phyloP scores from a whole-genome alignment of 164 flowering plant genomes.

The Kingdonia uniflora region DNA sequence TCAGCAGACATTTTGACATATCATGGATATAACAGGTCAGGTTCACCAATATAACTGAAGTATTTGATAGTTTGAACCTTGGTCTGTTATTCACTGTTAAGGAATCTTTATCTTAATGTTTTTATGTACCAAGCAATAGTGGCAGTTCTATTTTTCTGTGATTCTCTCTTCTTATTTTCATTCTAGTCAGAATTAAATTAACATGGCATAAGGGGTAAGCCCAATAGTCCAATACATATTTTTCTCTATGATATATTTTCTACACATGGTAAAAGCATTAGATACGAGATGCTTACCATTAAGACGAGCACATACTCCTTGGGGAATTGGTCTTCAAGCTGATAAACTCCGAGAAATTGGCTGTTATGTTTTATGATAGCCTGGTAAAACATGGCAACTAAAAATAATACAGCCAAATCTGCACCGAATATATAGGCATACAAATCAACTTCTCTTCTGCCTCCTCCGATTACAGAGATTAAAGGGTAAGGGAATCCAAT shows the following conservation, averaged over 20 bases:
- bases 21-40: too few relatives aligned
- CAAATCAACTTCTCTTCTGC: slow-evolving; percentile 85
- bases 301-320: slow-evolving; percentile 77
- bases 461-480: slow-evolving; percentile 88
- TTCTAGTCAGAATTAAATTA: not conserved
- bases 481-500: slow-evolving; percentile 75
- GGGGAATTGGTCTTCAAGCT: slow-evolving; percentile 99
- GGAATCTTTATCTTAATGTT: too few relatives aligned
- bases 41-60: too few relatives aligned
- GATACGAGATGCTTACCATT: slow-evolving; percentile 41
- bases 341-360: slow-evolving; percentile 87
- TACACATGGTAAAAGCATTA: not conserved
- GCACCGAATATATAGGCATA: slow-evolving; percentile 98
- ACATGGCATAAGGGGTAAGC: not conserved
- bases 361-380: slow-evolving; percentile 76
- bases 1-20: too few relatives aligned
- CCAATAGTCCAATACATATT: too few relatives aligned
- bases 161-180: too few relatives aligned
- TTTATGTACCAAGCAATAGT: too few relatives aligned
- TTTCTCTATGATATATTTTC: too few relatives aligned
- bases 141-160: too few relatives aligned
- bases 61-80: too few relatives aligned
- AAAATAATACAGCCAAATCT: slow-evolving; percentile 80
- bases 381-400: slow-evolving; percentile 89
- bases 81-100: too few relatives aligned